Base-by-base conservation (phyloP, 805 yeast genomes). In the Teunomyces cretensis region DNA sequence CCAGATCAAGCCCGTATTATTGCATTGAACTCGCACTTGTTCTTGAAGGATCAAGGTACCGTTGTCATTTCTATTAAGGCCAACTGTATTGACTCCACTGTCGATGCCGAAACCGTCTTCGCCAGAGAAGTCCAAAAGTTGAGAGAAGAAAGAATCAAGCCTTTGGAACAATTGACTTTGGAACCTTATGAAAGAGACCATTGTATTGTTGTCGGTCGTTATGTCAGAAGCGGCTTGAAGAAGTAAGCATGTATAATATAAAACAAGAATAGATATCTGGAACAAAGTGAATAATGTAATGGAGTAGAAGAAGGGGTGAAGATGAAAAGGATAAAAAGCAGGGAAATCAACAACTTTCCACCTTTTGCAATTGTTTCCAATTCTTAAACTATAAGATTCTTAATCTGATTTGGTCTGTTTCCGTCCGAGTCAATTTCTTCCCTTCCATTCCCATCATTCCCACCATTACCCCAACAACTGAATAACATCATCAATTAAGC, bases 101-200 rank as follows among this genome's bases (percentile, higher is more conserved):
- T 92, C 48, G 98, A 91, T 70, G 99, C 99, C 56, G 98, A 94
- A 80, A 91, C 97, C 50, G 99, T 94, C 54, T 94, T 94, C 67
- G 98, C 99, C 51, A 88, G 98, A 79, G 99, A 94, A 79, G 97
- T 94, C 49, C 97, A 94, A 76, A 94, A 94, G 74, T 83, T 94
- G 76, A 85, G 99, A 77, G 98, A 92, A 76, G 99, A 94, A 80
- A 86, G 96, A 74, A 88, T 94, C 73, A 94, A 94, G 78, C 99
- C 99, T 54, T 77, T 91, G 65, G 99, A 94, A 77, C 99, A 94
- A 80, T 83, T 94, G 74, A 94, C 99, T 44, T 82, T 94, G 73
- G 99, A 92, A 80, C 99, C 99, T 72, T 94, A 94, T 76, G 99
- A 94, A 82, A 89, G 99, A 81, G 99, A 94, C 69, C 99, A 94